phyloP scores from a whole-genome alignment of 192 early-diverging fungal genomes.

The Linnemannia hyalina region DNA sequence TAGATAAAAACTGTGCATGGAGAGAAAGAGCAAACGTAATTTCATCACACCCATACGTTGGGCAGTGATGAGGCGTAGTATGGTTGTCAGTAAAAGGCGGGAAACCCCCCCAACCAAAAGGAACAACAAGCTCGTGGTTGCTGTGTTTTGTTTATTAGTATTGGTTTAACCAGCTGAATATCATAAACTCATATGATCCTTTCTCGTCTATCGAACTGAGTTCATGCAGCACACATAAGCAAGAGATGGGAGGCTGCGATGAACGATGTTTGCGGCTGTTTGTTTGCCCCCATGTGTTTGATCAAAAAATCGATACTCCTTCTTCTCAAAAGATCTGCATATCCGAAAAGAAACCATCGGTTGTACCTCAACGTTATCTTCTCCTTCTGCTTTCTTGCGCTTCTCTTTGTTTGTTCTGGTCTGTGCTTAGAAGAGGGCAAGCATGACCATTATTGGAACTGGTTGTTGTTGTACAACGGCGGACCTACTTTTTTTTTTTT shows the following conservation, averaged over 20 bases:
- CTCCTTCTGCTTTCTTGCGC: no score
- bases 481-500: not conserved
- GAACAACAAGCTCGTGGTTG: no score
- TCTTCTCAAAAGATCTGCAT: not conserved
- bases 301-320: not conserved
- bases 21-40: not conserved
- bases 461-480: not conserved
- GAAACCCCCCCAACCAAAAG: no score
- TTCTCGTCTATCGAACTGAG: no score
- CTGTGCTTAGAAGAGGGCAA: not conserved
- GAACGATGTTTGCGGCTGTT: not conserved
- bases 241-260: no score
- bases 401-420: no score
- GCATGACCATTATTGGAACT: not conserved
- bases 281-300: not conserved
- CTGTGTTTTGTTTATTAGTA: no score
- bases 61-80: not conserved
- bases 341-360: not conserved
- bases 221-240: no score
- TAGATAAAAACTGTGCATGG: not conserved
- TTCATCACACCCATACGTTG: no score
- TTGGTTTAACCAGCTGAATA: no score
- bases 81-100: not conserved
- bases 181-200: no score
- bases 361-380: not conserved